A percentile compares a stretch with the other conserved stretches of the same genome.
Conservation (phyloP, 1,139 yeast species). For the Scheffersomyces stambukii region DNA sequence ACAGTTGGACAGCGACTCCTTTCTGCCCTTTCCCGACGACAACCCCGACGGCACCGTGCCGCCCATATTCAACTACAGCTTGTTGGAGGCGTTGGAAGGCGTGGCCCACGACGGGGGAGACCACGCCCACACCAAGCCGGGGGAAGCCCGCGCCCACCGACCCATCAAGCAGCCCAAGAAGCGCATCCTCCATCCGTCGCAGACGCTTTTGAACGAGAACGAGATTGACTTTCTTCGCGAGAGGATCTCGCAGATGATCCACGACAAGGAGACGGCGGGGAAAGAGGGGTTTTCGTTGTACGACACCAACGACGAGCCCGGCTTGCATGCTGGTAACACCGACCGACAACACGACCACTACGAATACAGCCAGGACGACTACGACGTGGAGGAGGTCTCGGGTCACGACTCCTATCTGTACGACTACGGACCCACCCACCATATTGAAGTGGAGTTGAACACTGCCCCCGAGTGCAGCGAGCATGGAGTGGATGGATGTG, state of each 20-base stretch:
- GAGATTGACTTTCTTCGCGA: constrained; percentile 32
- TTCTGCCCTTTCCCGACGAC: constrained; percentile 29
- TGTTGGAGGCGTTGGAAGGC: constrained; percentile 30
- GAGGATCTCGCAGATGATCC: constrained; percentile 24
- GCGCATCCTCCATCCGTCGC: constrained; percentile 7
- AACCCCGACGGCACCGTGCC: constrained; percentile 12
- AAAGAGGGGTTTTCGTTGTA: constrained; percentile 31
- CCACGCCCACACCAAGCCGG: neutral
- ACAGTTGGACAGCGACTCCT: constrained; percentile 19
- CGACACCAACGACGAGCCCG: constrained; percentile 41
- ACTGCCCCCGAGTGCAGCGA: constrained; percentile 28
- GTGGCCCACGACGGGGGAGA: constrained; percentile 13
- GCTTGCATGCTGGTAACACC: constrained; percentile 31
- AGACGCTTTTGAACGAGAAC: constrained; percentile 22
- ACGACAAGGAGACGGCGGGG: constrained; percentile 7
- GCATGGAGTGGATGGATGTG: constrained; percentile 29
- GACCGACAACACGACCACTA: constrained; percentile 14
- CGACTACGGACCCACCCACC: constrained; percentile 30
- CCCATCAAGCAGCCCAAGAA: constrained; percentile 3
- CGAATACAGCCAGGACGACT: constrained; percentile 12
- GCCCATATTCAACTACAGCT: constrained; percentile 27
- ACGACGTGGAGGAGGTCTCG: constrained; percentile 11
- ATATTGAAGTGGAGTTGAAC: constrained; percentile 41
- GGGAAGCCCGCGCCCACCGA: constrained; percentile 2
- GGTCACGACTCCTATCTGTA: constrained; percentile 35